Evolutionary conservation across 768 basidiomycete genomes (phyloP).

Genomic region (Vararia minispora): DNA sequence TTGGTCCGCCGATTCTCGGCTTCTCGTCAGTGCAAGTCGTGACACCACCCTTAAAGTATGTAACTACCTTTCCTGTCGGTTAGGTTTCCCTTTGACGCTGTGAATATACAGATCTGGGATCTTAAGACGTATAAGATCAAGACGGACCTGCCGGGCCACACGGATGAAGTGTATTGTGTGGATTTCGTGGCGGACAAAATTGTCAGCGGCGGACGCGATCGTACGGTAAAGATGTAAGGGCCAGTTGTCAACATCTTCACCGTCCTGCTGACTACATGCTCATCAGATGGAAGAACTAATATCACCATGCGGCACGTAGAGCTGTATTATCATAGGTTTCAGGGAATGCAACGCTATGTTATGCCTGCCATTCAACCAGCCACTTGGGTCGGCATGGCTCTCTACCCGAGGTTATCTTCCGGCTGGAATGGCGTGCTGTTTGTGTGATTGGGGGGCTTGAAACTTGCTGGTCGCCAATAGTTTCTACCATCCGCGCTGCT

Average conservation of each 20-base stretch:
- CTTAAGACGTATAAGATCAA: conserved; percentile 94
- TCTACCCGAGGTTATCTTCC: not conserved
- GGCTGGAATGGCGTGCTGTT: not conserved
- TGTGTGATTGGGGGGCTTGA: too few relatives aligned
- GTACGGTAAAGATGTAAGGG: conserved; percentile 85
- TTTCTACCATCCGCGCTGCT: too few relatives aligned
- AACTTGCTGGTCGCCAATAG: too few relatives aligned
- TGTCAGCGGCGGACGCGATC: conserved; percentile 94
- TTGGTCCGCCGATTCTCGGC: conserved; percentile 89
- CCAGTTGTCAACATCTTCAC: not conserved
- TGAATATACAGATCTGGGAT: conserved; percentile 74
- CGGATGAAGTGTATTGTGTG: conserved; percentile 97
- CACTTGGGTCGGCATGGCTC: not conserved
- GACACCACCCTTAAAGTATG: conserved; percentile 91
- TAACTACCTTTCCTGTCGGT: not conserved
- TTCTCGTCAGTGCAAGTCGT: conserved; percentile 91
- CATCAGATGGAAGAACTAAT: conserved; percentile 18
- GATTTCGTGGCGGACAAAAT: conserved; percentile 99
- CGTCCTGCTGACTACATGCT: not conserved
- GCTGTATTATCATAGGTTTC: too few relatives aligned
- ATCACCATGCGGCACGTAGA: too few relatives aligned
- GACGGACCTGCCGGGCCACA: conserved; percentile 89
- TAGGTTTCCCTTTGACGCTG: not conserved
- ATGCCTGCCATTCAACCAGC: not conserved
- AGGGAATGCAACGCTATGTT: too few relatives aligned